Evolutionary conservation across 2,329 filamentous ascomycete species (phyloP).

Genomic region (Ceratocystis alfenasii): DNA sequence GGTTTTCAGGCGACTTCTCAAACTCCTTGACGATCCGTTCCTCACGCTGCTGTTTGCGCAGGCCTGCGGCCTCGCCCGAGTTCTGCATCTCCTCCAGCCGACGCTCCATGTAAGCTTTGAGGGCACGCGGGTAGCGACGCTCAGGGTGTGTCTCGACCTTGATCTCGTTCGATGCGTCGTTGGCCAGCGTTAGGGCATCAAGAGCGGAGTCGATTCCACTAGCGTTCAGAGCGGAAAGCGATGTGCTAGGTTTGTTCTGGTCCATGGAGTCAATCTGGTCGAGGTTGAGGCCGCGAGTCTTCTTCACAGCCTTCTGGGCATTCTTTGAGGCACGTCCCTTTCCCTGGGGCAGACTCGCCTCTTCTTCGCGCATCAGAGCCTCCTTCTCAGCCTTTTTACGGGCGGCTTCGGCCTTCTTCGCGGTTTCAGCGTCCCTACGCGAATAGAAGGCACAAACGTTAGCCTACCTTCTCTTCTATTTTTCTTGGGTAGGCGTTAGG

Average conservation of each 20-base stretch:
- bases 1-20: conserved; percentile 87
- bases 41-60: conserved; percentile 73
- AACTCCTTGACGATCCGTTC: conserved; percentile 84
- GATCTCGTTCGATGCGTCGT: conserved; percentile 37
- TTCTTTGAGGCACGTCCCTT: conserved; percentile 55
- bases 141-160: conserved; percentile 82
- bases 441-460: background rate
- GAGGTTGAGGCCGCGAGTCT: conserved; percentile 64
- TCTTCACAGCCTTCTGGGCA: conserved; percentile 39
- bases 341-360: conserved; percentile 49
- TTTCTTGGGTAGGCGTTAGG: conserved; percentile 5
- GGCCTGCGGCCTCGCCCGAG: conserved; percentile 58
- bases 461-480: conserved; percentile 15
- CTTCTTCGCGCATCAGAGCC: conserved; percentile 70
- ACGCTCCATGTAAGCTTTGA: conserved; percentile 67
- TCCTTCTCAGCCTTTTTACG: conserved; percentile 90
- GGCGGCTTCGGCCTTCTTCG: conserved; percentile 69
- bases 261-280: conserved; percentile 67
- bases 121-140: conserved; percentile 75
- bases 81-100: conserved; percentile 73
- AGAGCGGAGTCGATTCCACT: conserved; percentile 87
- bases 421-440: conserved; percentile 68
- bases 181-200: conserved; percentile 63
- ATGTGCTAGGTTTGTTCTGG: conserved; percentile 27
- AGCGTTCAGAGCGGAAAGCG: conserved; percentile 56